These are phyloP conservation scores for Botrytis deweyae DNA, from an alignment of 2,329 filamentous ascomycete species.

Conservation along the genomic window DNA sequence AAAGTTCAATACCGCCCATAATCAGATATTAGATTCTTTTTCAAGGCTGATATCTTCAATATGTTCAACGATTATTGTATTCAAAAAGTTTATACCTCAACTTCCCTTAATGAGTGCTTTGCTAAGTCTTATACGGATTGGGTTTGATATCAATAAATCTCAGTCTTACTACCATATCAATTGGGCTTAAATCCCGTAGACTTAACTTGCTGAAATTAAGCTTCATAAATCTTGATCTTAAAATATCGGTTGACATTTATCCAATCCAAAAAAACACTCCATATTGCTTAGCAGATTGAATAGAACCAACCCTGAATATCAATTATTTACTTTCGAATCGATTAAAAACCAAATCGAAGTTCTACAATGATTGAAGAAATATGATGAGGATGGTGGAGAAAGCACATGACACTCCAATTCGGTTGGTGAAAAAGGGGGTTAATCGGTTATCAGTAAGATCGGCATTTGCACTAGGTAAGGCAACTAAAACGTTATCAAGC, in stretches of 20 bases:
- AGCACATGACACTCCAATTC: neutral
- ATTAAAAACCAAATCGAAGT: fast-evolving
- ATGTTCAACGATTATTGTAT: neutral
- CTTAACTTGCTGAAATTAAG: no score
- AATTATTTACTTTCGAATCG: neutral
- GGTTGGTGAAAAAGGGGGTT: neutral
- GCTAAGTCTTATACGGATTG: neutral
- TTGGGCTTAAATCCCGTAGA: no score
- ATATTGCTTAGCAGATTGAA: neutral
- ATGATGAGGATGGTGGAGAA: neutral
- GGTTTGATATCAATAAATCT: neutral
- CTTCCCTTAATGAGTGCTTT: neutral
- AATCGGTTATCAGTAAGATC: neutral
- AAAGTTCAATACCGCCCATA: no score
- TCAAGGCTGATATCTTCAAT: no score
- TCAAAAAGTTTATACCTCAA: neutral
- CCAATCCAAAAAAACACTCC: neutral
- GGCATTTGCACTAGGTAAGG: neutral
- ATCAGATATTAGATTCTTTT: no score
- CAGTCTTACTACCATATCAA: neutral
- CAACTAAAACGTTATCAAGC: neutral
- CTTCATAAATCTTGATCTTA: no score
- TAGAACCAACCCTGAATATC: neutral
- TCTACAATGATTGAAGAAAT: neutral
- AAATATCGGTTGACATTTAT: neutral